A percentile compares a stretch with the other conserved stretches of the same genome.
These are phyloP conservation scores for Nannizziopsis arthrosporioides DNA, from an alignment of 2,329 filamentous ascomycete species.

Conservation along the genomic window DNA sequence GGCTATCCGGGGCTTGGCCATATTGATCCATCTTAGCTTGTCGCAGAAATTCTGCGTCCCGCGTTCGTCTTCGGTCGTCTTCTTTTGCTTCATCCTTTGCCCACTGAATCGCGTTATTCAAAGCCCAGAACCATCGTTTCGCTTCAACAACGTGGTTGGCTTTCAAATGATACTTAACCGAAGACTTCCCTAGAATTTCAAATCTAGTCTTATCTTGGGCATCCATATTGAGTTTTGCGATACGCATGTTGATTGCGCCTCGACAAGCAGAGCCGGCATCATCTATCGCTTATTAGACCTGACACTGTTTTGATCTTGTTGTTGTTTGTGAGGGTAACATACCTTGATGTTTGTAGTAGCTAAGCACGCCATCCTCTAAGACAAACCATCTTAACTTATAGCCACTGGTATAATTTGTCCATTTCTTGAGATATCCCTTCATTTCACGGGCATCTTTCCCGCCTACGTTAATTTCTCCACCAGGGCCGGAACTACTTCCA, in stretches of 20 bases:
- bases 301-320: not conserved
- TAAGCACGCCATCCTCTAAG: constrained; percentile 88
- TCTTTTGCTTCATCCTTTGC: constrained; percentile 93
- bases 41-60: constrained; percentile 61
- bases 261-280: constrained; percentile 92
- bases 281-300: constrained; percentile 40
- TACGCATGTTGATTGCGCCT: constrained; percentile 97
- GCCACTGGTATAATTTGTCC: constrained; percentile 96
- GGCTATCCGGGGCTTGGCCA: constrained; percentile 39
- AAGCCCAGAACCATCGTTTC: constrained; percentile 96
- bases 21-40: constrained; percentile 69
- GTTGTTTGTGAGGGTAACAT: constrained; percentile 12
- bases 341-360: constrained; percentile 96
- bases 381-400: constrained; percentile 98
- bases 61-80: constrained; percentile 64
- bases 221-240: constrained; percentile 89
- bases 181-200: constrained; percentile 95
- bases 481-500: constrained; percentile 53
- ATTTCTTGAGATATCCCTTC: constrained; percentile 98
- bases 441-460: constrained; percentile 87
- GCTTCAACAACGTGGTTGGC: constrained; percentile 97
- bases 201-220: constrained; percentile 95
- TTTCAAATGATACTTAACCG: constrained; percentile 95
- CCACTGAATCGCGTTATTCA: constrained; percentile 98
- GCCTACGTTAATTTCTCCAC: constrained; percentile 45